A percentile compares a stretch with the other conserved stretches of the same genome.
phyloP scores from a whole-genome alignment of 2,329 filamentous ascomycete genomes.

The Fusarium coicis region DNA sequence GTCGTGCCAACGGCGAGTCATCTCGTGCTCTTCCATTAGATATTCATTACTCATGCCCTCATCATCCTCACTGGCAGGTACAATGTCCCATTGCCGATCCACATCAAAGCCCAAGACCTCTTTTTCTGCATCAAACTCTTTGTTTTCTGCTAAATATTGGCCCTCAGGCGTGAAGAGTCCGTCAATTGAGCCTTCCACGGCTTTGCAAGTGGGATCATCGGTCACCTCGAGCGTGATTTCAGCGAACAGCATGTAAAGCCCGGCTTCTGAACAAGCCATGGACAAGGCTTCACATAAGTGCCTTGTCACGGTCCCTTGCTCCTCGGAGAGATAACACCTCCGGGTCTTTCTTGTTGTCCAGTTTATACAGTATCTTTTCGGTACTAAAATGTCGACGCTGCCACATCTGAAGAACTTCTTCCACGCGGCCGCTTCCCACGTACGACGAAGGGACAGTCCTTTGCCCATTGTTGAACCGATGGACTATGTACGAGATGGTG shows the following conservation, averaged over 20 bases:
- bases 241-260: slow-evolving; percentile 22
- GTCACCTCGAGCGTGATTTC: slow-evolving; percentile 7
- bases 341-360: not conserved
- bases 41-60: not conserved
- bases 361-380: slow-evolving; percentile 8
- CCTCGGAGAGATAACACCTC: not conserved
- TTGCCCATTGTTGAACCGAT: not conserved
- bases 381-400: not conserved
- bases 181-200: not conserved
- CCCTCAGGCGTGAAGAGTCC: slow-evolving; percentile 8
- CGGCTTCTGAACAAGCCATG: not conserved
- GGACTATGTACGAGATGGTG: slow-evolving; percentile 20
- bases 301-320: not conserved
- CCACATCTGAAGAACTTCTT: slow-evolving; percentile 11
- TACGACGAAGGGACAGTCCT: not conserved
- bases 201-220: not conserved
- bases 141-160: not conserved
- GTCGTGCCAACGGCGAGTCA: slow-evolving; percentile 8
- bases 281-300: slow-evolving; percentile 7
- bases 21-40: slow-evolving; percentile 1
- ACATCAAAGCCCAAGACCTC: slow-evolving; percentile 17
- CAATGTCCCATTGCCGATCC: not conserved
- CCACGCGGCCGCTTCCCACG: not conserved
- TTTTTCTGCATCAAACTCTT: not conserved
- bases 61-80: slow-evolving; percentile 3